Conservation (phyloP, 371 early-diverging fungal species). For the Phascolomyces articulosus region DNA sequence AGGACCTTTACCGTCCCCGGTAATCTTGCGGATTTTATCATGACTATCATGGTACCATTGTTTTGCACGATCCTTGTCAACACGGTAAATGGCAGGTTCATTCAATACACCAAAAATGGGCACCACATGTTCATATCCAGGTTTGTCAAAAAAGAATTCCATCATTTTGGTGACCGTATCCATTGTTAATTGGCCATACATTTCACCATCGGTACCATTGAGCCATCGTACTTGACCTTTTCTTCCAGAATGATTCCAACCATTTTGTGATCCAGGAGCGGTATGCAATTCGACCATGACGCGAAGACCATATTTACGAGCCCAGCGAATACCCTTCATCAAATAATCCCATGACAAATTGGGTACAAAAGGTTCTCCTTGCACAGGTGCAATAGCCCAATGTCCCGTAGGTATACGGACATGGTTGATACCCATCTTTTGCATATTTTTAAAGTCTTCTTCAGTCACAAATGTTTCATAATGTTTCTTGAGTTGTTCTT, state of each 20-base stretch:
- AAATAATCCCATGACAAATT: constrained; percentile 59
- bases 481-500: constrained; percentile 53
- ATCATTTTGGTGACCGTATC: constrained; percentile 40
- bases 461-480: constrained; percentile 74
- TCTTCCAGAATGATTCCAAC: constrained; percentile 75
- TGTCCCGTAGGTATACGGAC: constrained; percentile 79
- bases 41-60: constrained; percentile 42
- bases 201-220: constrained; percentile 41
- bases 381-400: constrained; percentile 60
- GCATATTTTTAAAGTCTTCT: constrained; percentile 64
- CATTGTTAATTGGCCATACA: constrained; percentile 35
- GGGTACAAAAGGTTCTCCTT: constrained; percentile 65
- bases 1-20: constrained; percentile 38
- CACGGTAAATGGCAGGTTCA: constrained; percentile 41
- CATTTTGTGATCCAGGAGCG: constrained; percentile 80
- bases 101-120: constrained; percentile 61
- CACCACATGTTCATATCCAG: constrained; percentile 54
- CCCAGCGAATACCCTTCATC: constrained; percentile 65
- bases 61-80: constrained; percentile 19
- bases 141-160: constrained; percentile 36
- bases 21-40: constrained; percentile 29
- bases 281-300: constrained; percentile 80
- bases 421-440: constrained; percentile 69
- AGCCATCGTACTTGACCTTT: constrained; percentile 50
- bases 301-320: constrained; percentile 67